Conservation (phyloP, 768 basidiomycete species). For the Suillus luteus region DNA sequence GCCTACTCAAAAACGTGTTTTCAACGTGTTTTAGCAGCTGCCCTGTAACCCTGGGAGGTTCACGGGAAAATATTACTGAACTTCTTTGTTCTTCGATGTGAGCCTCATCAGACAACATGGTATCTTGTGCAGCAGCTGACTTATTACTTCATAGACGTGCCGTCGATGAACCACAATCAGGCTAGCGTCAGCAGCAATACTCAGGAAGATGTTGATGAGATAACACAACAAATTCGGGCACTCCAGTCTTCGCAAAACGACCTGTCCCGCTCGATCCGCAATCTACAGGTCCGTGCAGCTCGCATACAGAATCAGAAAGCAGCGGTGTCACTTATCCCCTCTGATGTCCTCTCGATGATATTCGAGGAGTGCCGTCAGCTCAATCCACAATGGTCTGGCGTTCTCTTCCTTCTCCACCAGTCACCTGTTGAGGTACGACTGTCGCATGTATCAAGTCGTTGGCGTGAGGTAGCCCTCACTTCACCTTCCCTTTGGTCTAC, state of each 20-base stretch:
- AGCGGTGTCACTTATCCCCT: slow-evolving; percentile 31
- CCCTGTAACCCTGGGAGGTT: slow-evolving; percentile 30
- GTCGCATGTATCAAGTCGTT: slow-evolving; percentile 36
- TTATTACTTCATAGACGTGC: slow-evolving; percentile 13
- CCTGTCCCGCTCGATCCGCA: slow-evolving; percentile 26
- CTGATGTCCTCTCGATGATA: slow-evolving; percentile 34
- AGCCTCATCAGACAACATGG: slow-evolving; percentile 14
- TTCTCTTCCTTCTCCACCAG: slow-evolving; percentile 34
- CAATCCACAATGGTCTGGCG: slow-evolving; percentile 35
- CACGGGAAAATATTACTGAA: slow-evolving; percentile 24
- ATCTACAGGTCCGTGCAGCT: slow-evolving; percentile 32
- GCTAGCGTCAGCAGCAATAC: slow-evolving; percentile 17
- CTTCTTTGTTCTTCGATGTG: slow-evolving; percentile 24
- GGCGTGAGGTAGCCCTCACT: slow-evolving; percentile 38
- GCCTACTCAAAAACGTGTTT: slow-evolving; percentile 32
- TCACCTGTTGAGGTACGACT: slow-evolving; percentile 36
- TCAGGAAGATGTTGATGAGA: slow-evolving; percentile 30
- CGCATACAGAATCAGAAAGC: slow-evolving; percentile 33
- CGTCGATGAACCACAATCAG: slow-evolving; percentile 28
- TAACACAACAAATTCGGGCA: slow-evolving; percentile 25
- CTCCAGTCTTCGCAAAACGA: slow-evolving; percentile 34
- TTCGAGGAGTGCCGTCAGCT: slow-evolving; percentile 34
- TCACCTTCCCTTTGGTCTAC: slow-evolving; percentile 38
- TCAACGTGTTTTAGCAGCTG: slow-evolving; percentile 25
- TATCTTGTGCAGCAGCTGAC: slow-evolving; percentile 8